Conservation (phyloP, 257 asterid species). For the Jasminum sambac region DNA sequence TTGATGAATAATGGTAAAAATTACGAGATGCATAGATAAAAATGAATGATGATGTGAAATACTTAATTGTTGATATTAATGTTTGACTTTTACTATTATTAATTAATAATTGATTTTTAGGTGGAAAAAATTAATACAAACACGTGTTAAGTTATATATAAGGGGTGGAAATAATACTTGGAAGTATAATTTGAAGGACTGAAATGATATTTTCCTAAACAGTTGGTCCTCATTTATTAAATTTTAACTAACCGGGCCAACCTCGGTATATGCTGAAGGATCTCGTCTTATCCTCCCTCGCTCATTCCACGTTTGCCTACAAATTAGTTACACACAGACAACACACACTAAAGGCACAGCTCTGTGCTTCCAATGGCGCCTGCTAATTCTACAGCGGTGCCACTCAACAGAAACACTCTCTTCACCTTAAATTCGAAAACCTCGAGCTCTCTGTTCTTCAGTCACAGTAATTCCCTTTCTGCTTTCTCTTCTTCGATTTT, state of each 20-base stretch:
- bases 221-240: not conserved
- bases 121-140: no score
- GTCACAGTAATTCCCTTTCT: conserved; percentile 27
- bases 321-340: conserved; percentile 20
- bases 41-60: no score
- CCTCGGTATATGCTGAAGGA: conserved; percentile 58
- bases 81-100: no score
- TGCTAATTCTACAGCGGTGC: conserved; percentile 33
- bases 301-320: conserved; percentile 21
- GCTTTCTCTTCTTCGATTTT: conserved; percentile 36
- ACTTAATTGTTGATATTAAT: no score
- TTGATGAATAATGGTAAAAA: no score
- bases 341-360: conserved; percentile 14
- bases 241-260: conserved; percentile 5
- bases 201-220: no score
- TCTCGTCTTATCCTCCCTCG: conserved; percentile 48
- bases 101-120: no score
- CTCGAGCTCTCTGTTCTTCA: conserved; percentile 27
- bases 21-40: no score
- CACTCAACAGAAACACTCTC: conserved; percentile 37
- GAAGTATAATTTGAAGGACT: no score
- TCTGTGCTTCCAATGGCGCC: conserved; percentile 56
- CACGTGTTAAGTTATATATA: no score
- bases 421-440: conserved; percentile 41
- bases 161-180: no score